Conservation (phyloP, 176 grass and related monocot species). For the Carex pumila region DNA sequence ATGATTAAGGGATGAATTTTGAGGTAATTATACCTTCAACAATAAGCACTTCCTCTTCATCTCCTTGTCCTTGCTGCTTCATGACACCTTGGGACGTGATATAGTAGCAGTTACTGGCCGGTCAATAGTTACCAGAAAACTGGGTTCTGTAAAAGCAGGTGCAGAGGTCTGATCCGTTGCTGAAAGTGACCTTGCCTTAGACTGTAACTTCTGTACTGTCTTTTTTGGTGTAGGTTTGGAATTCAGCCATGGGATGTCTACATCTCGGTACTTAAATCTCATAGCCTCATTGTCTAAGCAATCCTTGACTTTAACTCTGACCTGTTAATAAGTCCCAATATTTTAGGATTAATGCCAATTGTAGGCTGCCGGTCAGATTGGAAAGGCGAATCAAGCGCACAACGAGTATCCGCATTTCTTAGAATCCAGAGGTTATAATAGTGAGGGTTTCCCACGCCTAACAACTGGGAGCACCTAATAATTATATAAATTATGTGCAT, state of each 20-base stretch:
- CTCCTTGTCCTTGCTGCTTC: constrained; percentile 44
- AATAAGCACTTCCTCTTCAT: constrained; percentile 55
- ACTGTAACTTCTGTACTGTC: background rate
- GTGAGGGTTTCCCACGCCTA: too few species aligned
- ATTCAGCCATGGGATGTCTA: constrained; percentile 44
- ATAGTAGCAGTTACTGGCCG: constrained; percentile 25
- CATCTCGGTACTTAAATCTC: constrained; percentile 51
- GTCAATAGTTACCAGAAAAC: constrained; percentile 32
- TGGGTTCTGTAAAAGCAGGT: background rate
- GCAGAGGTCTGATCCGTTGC: background rate
- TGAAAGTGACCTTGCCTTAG: constrained; percentile 2
- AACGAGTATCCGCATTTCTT: too few species aligned
- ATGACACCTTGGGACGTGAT: constrained; percentile 25
- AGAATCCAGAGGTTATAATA: too few species aligned
- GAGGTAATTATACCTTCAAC: constrained; percentile 33
- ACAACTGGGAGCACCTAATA: too few species aligned
- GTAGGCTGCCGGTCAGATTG: too few species aligned
- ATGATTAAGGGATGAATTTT: background rate
- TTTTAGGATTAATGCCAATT: too few species aligned
- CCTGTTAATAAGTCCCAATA: constrained; percentile 25
- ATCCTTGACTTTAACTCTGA: constrained; percentile 55
- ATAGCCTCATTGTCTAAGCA: constrained; percentile 29
- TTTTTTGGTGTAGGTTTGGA: constrained; percentile 5
- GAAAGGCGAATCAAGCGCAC: too few species aligned
- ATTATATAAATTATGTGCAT: too few species aligned